Percentiles rank a stretch among this genome's conserved stretches.
phyloP scores from a whole-genome alignment of 495 filamentous ascomycete species.

The Apodospora peruviana region DNA sequence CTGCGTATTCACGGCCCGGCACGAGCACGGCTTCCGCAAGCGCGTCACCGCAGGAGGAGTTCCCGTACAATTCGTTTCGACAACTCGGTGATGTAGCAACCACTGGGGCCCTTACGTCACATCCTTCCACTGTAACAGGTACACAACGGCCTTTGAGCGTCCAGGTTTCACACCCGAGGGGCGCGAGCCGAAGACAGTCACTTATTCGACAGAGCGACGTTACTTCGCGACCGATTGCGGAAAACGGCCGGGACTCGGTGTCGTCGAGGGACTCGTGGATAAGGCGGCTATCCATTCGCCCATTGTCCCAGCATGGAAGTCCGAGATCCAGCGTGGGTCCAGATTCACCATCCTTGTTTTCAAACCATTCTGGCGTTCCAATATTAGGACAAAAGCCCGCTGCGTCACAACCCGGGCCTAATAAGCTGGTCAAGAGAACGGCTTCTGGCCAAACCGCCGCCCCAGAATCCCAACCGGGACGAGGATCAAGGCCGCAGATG shows the following conservation, averaged over 20 bases:
- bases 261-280: constrained; percentile 70
- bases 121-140: constrained; percentile 20
- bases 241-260: constrained; percentile 40
- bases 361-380: constrained; percentile 64
- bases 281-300: constrained; percentile 62
- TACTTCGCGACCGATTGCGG: constrained; percentile 26
- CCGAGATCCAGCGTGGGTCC: constrained; percentile 59
- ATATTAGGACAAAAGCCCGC: constrained; percentile 42
- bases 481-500: constrained; percentile 47
- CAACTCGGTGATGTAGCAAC: constrained; percentile 16
- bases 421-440: constrained; percentile 85
- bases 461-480: constrained; percentile 28
- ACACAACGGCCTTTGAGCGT: constrained; percentile 20
- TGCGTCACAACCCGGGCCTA: constrained; percentile 51
- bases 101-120: constrained; percentile 21
- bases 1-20: constrained; percentile 34
- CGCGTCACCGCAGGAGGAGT: constrained; percentile 28
- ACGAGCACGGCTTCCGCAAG: constrained; percentile 28
- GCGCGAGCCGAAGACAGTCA: constrained; percentile 35
- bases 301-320: constrained; percentile 69
- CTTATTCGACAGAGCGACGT: constrained; percentile 36
- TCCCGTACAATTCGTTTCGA: constrained; percentile 27
- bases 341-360: constrained; percentile 63
- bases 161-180: constrained; percentile 28
- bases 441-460: constrained; percentile 51